These are phyloP conservation scores for Naganishia sp. DNA, from an alignment of 1,284 basidiomycete species.

Conservation along the genomic window DNA sequence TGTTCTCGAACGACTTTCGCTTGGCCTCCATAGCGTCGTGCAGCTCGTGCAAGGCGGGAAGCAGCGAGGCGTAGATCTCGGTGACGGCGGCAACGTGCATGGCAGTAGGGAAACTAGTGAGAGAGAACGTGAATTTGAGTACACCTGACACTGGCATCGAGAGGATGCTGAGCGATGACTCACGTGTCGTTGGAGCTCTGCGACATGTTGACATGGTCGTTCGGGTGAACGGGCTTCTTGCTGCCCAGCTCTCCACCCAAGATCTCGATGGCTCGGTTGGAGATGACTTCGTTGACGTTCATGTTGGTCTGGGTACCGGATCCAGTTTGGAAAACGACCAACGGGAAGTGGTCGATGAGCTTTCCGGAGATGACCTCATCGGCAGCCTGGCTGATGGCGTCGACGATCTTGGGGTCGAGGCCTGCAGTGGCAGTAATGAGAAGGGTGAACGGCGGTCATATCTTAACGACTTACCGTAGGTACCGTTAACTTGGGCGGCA, in stretches of 20 bases:
- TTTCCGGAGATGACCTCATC: constrained; percentile 99
- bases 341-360: constrained; percentile 91
- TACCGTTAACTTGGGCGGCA: constrained; percentile 85
- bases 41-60: constrained; percentile 84
- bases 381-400: constrained; percentile 88
- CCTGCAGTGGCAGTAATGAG: constrained; percentile 44
- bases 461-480: constrained; percentile 61
- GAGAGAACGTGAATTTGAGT: constrained; percentile 1
- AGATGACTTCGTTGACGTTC: constrained; percentile 99
- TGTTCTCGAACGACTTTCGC: constrained; percentile 75
- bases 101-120: constrained; percentile 86
- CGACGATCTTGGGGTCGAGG: constrained; percentile 81
- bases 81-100: constrained; percentile 98
- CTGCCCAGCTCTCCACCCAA: constrained; percentile 93
- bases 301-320: constrained; percentile 99
- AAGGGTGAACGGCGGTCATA: not conserved
- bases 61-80: constrained; percentile 75
- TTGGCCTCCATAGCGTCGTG: constrained; percentile 82
- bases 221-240: constrained; percentile 98
- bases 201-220: constrained; percentile 99
- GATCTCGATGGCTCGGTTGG: constrained; percentile 96
- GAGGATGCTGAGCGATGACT: constrained; percentile 34
- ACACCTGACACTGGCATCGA: not conserved
- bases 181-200: constrained; percentile 99
- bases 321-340: constrained; percentile 99